These are phyloP conservation scores for Pontederia crassipes DNA, from an alignment of 176 grass and related monocot species.

Conservation along the genomic window DNA sequence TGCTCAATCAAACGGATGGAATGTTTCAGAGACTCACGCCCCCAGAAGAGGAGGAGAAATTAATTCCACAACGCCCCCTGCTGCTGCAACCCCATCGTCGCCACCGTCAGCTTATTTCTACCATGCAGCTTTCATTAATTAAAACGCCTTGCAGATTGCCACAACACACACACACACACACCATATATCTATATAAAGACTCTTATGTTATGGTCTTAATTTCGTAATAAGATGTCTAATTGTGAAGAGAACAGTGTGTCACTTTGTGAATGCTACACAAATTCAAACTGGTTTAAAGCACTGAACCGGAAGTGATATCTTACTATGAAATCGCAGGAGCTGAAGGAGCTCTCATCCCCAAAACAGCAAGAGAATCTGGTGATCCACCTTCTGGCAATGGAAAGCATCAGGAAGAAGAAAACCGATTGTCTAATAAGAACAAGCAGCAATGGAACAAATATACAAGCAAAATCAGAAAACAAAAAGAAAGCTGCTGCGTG, in stretches of 20 bases:
- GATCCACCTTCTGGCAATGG: constrained; percentile 21
- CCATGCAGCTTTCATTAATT: too few species aligned
- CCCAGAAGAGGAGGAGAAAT: constrained; percentile 34
- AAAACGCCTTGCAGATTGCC: too few species aligned
- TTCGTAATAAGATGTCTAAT: too few species aligned
- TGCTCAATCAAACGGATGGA: constrained; percentile 48
- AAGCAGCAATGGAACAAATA: constrained; percentile 23
- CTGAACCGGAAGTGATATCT: constrained; percentile 9
- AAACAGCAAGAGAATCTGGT: constrained; percentile 53
- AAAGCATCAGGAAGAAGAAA: constrained; percentile 20
- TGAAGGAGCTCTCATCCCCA: constrained; percentile 31
- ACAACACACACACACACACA: too few species aligned
- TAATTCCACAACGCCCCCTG: not conserved
- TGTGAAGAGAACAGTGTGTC: too few species aligned
- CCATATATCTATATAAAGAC: too few species aligned
- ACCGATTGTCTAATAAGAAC: constrained; percentile 15
- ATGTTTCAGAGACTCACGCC: constrained; percentile 46
- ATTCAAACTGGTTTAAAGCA: not conserved
- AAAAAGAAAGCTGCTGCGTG: constrained; percentile 25
- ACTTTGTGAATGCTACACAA: not conserved
- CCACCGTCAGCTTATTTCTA: constrained; percentile 48
- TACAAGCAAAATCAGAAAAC: not conserved
- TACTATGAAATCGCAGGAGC: constrained; percentile 25
- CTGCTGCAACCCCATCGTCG: constrained; percentile 40
- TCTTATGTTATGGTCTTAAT: too few species aligned